Percentiles rank a stretch among this genome's conserved stretches.
These are phyloP conservation scores for Naematelia encephala DNA, from an alignment of 768 basidiomycete genomes.

Conservation along the genomic window DNA sequence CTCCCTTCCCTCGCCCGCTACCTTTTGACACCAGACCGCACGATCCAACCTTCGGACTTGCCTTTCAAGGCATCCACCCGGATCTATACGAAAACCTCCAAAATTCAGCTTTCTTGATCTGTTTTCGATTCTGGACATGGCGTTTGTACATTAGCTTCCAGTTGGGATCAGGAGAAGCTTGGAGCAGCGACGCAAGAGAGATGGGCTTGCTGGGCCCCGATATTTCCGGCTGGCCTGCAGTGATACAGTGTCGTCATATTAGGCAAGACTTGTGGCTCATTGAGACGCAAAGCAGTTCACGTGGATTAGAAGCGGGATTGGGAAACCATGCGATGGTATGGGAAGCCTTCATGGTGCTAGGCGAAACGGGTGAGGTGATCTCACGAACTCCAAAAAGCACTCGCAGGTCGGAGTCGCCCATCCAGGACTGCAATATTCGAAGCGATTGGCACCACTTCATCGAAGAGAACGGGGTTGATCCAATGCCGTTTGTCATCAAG, in stretches of 20 bases:
- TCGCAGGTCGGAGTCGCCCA: background rate
- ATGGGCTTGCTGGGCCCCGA: slow-evolving; percentile 20
- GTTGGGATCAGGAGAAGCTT: slow-evolving; percentile 21
- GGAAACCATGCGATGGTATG: no score
- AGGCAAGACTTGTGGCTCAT: slow-evolving; percentile 22
- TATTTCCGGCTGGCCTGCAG: slow-evolving; percentile 21
- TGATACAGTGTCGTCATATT: slow-evolving; percentile 13
- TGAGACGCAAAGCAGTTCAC: slow-evolving; percentile 3
- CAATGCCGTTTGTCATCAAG: slow-evolving; percentile 12
- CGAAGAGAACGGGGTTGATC: background rate
- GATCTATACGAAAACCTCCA: slow-evolving; percentile 5
- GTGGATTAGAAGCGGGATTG: no score
- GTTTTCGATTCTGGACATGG: slow-evolving; percentile 28
- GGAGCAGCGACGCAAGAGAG: slow-evolving; percentile 18
- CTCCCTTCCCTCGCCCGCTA: background rate
- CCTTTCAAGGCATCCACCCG: slow-evolving; percentile 18
- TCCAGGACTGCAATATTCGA: background rate
- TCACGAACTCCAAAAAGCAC: background rate
- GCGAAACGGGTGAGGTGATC: slow-evolving; percentile 28
- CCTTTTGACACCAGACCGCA: background rate
- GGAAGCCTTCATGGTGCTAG: slow-evolving; percentile 9
- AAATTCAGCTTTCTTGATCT: slow-evolving; percentile 11
- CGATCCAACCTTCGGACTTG: slow-evolving; percentile 2
- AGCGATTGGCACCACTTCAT: slow-evolving; percentile 6
- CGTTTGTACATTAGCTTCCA: slow-evolving; percentile 22